These are phyloP conservation scores for Lantana camara DNA, from an alignment of 257 asterid species.

Conservation along the genomic window DNA sequence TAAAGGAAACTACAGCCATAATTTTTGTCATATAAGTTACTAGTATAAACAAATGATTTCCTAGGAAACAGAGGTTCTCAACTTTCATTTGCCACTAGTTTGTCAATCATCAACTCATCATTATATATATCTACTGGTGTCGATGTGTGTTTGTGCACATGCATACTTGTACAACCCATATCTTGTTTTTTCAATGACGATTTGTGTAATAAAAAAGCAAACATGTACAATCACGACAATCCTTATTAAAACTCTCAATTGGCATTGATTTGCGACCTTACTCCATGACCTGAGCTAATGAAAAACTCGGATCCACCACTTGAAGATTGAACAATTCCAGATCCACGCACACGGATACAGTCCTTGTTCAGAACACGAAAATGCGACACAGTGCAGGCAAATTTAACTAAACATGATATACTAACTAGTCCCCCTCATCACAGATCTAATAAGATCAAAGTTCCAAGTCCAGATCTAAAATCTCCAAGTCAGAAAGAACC, in stretches of 20 bases:
- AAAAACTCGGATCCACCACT: conserved; percentile 39
- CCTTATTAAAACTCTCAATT: background rate
- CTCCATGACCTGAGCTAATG: conserved; percentile 19
- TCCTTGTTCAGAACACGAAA: conserved; percentile 35
- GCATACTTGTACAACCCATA: background rate
- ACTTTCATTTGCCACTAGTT: background rate
- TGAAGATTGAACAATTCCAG: conserved; percentile 13
- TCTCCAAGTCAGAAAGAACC: background rate
- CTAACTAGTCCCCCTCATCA: conserved; percentile 31
- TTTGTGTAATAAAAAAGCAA: background rate
- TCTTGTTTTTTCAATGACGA: background rate
- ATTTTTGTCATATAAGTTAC: background rate
- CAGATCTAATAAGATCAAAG: conserved; percentile 36
- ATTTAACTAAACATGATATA: conserved; percentile 32
- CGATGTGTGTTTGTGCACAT: no score
- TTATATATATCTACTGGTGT: background rate
- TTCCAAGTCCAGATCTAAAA: conserved; percentile 42
- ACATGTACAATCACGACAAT: background rate
- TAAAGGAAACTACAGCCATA: conserved; percentile 2
- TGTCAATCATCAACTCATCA: conserved; percentile 4
- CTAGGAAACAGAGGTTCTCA: conserved; percentile 2
- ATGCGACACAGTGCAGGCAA: conserved; percentile 37
- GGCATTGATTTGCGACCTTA: background rate
- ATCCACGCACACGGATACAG: conserved; percentile 32
- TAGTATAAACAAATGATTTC: background rate